Conservation (phyloP, 768 basidiomycete genomes). For the Boletus pseudo-olivaceus region DNA sequence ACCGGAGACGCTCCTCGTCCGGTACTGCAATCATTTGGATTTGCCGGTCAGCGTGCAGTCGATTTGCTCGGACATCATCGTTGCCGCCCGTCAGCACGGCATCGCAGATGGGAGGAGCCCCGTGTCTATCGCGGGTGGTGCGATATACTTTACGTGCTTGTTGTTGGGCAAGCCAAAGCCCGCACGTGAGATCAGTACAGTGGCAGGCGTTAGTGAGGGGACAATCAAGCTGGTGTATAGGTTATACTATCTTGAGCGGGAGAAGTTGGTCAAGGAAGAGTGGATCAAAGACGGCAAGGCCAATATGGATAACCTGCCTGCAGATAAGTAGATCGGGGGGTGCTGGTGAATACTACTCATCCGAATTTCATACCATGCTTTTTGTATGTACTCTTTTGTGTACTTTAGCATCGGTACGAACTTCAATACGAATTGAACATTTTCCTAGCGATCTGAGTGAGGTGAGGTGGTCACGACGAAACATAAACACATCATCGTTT, state of each 20-base stretch:
- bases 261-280: conserved; percentile 78
- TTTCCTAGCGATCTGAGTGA: not conserved
- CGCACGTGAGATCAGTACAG: conserved; percentile 80
- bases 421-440: conserved; percentile 3
- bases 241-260: conserved; percentile 67
- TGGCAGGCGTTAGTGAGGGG: conserved; percentile 93
- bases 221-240: conserved; percentile 91
- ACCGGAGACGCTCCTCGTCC: conserved; percentile 84
- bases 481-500: conserved; percentile 15
- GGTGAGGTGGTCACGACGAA: not conserved
- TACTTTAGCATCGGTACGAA: conserved; percentile 14
- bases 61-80: conserved; percentile 79
- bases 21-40: conserved; percentile 91
- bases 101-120: conserved; percentile 93
- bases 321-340: conserved; percentile 18
- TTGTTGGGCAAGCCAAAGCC: conserved; percentile 73
- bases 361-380: conserved; percentile 13
- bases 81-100: conserved; percentile 74
- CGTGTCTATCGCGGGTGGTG: conserved; percentile 97
- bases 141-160: conserved; percentile 89
- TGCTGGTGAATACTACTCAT: not conserved
- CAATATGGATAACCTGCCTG: conserved; percentile 32
- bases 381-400: conserved; percentile 17
- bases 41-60: conserved; percentile 79
- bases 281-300: conserved; percentile 83